Evolutionary conservation across 306 rosid species (phyloP).

Genomic region (Notholithocarpus densiflorus): DNA sequence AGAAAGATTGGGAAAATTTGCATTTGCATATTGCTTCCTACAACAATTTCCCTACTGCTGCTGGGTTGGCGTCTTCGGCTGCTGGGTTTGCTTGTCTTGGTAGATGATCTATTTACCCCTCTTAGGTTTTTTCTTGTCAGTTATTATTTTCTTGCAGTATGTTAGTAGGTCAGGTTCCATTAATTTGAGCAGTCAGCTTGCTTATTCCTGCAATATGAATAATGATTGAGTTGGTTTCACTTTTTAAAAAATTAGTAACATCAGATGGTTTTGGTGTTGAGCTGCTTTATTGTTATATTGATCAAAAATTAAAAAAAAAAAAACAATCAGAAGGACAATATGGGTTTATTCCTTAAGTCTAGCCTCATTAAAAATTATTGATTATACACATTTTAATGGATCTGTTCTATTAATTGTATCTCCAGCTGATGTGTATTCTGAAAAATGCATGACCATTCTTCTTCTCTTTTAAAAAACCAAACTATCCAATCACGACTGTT

Average conservation of each 20-base stretch:
- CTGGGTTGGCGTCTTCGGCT: slow-evolving; percentile 97
- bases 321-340: background rate
- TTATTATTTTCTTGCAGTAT: background rate
- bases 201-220: background rate
- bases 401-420: background rate
- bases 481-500: background rate
- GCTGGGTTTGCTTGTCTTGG: slow-evolving; percentile 98
- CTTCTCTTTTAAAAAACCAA: background rate
- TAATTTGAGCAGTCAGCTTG: too few species aligned
- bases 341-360: background rate
- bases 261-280: background rate
- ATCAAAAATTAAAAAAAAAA: background rate
- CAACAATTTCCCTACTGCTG: slow-evolving; percentile 98
- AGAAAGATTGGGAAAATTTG: slow-evolving; percentile 79
- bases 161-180: background rate
- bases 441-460: background rate
- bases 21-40: slow-evolving; percentile 82
- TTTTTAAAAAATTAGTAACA: background rate
- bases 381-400: background rate
- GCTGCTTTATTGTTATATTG: too few species aligned
- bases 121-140: background rate
- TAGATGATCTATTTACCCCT: slow-evolving; percentile 25
- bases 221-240: background rate
- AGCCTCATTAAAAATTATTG: background rate
- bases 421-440: background rate